Evolutionary conservation across 2,329 filamentous ascomycete genomes (phyloP), one percentile per base, ranked within the genome.

Genomic region (Neonectria faginata): DNA sequence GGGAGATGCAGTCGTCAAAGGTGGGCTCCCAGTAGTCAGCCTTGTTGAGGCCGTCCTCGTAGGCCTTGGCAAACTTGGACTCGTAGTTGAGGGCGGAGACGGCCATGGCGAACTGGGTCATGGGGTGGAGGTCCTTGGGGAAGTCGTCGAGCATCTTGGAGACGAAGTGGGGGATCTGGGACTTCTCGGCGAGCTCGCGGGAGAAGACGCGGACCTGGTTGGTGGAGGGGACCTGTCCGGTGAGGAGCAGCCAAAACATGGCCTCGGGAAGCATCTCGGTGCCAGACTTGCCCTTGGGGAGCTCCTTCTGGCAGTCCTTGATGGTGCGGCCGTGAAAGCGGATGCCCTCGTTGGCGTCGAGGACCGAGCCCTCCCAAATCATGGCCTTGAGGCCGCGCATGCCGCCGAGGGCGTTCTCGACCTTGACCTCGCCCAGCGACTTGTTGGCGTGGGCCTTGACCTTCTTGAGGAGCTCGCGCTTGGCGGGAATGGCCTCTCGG

Each of bases 211-310:
- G 92, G 67, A 96, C 89, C 81, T 99, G 96, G 67, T 84, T 83
- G 22, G 90, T 91, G 1, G 92, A 92, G 25, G 96, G 96, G 22
- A 98, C 92, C 80, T 97, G 87, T 64, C 96, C 96, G 10, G 96
- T 99, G 73, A 99, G 86, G 55, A 99, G 89, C 45, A 98, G 89
- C 96, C 96, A 99, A 87, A 99, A 99, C 96, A 99, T 99, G 80
- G 95, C 90, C 82, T 99, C 96, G 52, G 96, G 96, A 12, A 98
- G 88, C 96, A 98, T 99, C 83, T 98, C 95, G 6, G 93, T 97
- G 74, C 95, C 93, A 3, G 92, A 89, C 64, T 88, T 93, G 72
- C 95, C 96, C 85, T 97, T 98, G 78, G 96, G 94, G 16, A 98
- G 89, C 79, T 94, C 91, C 72, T 90, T 88, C 79, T 98, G 96